Percentiles rank a stretch among this genome's conserved stretches.
Evolutionary conservation across 2,329 filamentous ascomycete species (phyloP).

Genomic region (Phaeosphaeria sp.): DNA sequence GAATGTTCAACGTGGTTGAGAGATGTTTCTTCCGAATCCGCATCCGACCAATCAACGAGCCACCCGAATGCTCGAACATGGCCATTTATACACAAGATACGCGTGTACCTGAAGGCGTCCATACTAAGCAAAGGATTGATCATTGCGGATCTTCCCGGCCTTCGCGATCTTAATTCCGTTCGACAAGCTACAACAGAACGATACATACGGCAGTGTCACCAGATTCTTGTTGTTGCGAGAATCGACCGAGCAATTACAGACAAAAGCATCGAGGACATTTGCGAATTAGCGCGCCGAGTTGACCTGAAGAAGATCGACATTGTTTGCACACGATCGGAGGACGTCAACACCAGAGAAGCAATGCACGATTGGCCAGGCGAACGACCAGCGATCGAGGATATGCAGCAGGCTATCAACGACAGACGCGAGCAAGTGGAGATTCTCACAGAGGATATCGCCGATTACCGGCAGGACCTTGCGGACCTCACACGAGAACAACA

Average conservation of each 20-base stretch:
- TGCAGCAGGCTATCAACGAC: slow-evolving; percentile 9
- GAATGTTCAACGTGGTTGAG: slow-evolving; percentile 47
- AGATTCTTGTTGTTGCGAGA: slow-evolving; percentile 56
- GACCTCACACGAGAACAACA: neutral
- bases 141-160: slow-evolving; percentile 59
- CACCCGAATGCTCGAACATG: slow-evolving; percentile 36
- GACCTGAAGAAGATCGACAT: slow-evolving; percentile 41
- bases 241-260: slow-evolving; percentile 54
- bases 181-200: slow-evolving; percentile 54
- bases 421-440: slow-evolving; percentile 6
- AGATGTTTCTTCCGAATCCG: slow-evolving; percentile 47
- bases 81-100: slow-evolving; percentile 57
- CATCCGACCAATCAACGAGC: slow-evolving; percentile 14
- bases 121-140: slow-evolving; percentile 58
- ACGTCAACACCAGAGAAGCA: slow-evolving; percentile 17
- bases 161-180: slow-evolving; percentile 57
- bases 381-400: slow-evolving; percentile 14
- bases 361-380: slow-evolving; percentile 18
- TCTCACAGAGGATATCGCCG: slow-evolving; percentile 17
- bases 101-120: slow-evolving; percentile 54
- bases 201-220: slow-evolving; percentile 55
- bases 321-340: slow-evolving; percentile 31
- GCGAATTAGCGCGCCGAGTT: slow-evolving; percentile 51
- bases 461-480: slow-evolving; percentile 4
- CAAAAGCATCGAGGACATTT: slow-evolving; percentile 50